phyloP scores from a whole-genome alignment of 176 grass and related monocot species.

The Pontederia crassipes region DNA sequence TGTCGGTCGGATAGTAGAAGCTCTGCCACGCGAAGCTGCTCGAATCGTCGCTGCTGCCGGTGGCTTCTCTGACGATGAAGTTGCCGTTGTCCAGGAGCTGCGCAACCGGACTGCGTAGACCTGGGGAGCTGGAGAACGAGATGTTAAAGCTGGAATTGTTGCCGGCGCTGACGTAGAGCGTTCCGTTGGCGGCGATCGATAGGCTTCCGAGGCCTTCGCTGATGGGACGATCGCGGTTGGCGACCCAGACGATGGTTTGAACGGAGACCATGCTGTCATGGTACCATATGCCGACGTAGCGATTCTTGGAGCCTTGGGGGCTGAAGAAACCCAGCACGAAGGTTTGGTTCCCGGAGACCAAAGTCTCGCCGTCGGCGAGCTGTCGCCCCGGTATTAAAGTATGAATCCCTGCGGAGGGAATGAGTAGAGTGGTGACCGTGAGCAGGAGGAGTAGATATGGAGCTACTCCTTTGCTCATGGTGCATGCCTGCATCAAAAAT shows the following conservation, averaged over 20 bases:
- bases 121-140: slow-evolving; percentile 22
- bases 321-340: slow-evolving; percentile 74
- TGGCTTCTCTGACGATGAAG: slow-evolving; percentile 23
- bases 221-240: slow-evolving; percentile 44
- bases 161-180: slow-evolving; percentile 28
- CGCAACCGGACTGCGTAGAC: slow-evolving; percentile 21
- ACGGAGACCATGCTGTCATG: slow-evolving; percentile 10
- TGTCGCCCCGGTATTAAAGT: slow-evolving; percentile 1
- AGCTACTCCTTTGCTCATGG: too few relatives aligned
- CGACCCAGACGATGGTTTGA: slow-evolving; percentile 60
- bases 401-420: background rate
- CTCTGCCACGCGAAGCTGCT: slow-evolving; percentile 50
- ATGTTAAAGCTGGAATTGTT: slow-evolving; percentile 10
- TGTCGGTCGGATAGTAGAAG: slow-evolving; percentile 71
- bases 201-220: slow-evolving; percentile 6
- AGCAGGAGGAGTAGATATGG: background rate
- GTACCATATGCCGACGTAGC: slow-evolving; percentile 76
- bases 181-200: slow-evolving; percentile 11
- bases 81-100: slow-evolving; percentile 57
- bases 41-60: background rate
- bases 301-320: slow-evolving; percentile 12
- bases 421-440: too few relatives aligned
- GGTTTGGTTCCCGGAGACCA: slow-evolving; percentile 29
- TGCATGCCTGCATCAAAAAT: too few relatives aligned
- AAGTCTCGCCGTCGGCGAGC: slow-evolving; percentile 24